Evolutionary conservation across 2,329 filamentous ascomycete genomes (phyloP).

Genomic region (Lachnellula subtilissima): DNA sequence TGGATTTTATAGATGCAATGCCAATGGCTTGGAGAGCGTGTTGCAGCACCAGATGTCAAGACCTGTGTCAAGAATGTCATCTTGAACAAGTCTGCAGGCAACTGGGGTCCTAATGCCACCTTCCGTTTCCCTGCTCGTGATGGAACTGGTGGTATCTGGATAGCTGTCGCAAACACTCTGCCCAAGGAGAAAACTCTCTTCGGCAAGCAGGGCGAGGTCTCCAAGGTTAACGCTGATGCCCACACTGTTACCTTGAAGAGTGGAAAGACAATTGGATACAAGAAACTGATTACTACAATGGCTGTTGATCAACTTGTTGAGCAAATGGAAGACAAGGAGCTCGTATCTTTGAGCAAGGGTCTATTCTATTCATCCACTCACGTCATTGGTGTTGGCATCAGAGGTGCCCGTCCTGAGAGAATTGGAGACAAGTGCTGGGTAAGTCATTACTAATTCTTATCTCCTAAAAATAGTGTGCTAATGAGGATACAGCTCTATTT

Average conservation of each 20-base stretch:
- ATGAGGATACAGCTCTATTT: slow-evolving; percentile 72
- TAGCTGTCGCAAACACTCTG: slow-evolving; percentile 87
- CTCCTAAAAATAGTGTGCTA: slow-evolving; percentile 15
- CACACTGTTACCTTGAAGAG: slow-evolving; percentile 80
- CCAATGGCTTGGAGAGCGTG: slow-evolving; percentile 96
- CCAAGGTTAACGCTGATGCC: slow-evolving; percentile 78
- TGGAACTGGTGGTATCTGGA: slow-evolving; percentile 98
- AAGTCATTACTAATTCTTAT: slow-evolving; percentile 31
- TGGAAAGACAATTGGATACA: slow-evolving; percentile 84
- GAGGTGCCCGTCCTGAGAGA: slow-evolving; percentile 83
- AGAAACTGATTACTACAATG: slow-evolving; percentile 95
- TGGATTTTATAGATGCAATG: slow-evolving; percentile 81
- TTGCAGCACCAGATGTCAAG: slow-evolving; percentile 95
- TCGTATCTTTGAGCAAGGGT: slow-evolving; percentile 77
- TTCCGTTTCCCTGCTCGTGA: slow-evolving; percentile 97
- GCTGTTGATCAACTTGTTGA: slow-evolving; percentile 84
- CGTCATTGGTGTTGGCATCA: slow-evolving; percentile 92
- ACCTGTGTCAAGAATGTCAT: slow-evolving; percentile 89
- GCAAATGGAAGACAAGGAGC: slow-evolving; percentile 80
- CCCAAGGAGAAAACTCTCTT: slow-evolving; percentile 89
- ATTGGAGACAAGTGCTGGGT: slow-evolving; percentile 99
- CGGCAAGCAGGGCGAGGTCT: slow-evolving; percentile 77
- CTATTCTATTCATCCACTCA: slow-evolving; percentile 97
- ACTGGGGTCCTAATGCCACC: slow-evolving; percentile 97
- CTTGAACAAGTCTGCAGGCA: slow-evolving; percentile 89